These are phyloP conservation scores for Wickerhamomyces xylosicus DNA, from an alignment of 805 yeast genomes.

Conservation along the genomic window DNA sequence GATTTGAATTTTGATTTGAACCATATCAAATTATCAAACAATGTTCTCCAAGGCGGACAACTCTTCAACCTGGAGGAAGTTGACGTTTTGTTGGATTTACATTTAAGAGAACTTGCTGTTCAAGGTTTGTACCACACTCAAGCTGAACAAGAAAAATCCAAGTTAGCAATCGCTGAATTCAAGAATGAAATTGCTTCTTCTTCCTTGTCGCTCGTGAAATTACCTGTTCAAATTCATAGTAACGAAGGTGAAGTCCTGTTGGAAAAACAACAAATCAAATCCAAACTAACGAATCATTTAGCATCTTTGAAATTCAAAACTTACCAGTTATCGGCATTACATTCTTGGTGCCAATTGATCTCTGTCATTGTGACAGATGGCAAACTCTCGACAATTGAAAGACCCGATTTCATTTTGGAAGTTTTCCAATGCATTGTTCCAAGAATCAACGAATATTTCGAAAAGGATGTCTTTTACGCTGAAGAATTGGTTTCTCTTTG, in stretches of 20 bases:
- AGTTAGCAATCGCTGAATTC: conserved; percentile 6
- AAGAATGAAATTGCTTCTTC: conserved; percentile 11
- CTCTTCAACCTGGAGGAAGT: conserved; percentile 34
- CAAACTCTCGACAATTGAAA: conserved; percentile 29
- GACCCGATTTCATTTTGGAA: conserved; percentile 60
- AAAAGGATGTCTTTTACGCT: conserved; percentile 52
- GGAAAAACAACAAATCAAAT: conserved; percentile 19
- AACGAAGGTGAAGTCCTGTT: conserved; percentile 14
- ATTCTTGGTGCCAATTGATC: conserved; percentile 76
- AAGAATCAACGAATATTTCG: conserved; percentile 65
- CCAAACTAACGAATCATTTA: conserved; percentile 33
- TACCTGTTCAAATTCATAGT: conserved; percentile 13
- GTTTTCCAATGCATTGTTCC: conserved; percentile 71
- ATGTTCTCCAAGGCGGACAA: conserved; percentile 17
- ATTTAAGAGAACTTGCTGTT: conserved; percentile 11
- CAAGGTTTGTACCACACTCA: conserved; percentile 14
- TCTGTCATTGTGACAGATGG: conserved; percentile 65
- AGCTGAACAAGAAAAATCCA: conserved; percentile 12
- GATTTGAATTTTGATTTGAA: conserved; percentile 32
- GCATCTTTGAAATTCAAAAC: conserved; percentile 37
- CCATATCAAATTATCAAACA: conserved; percentile 22
- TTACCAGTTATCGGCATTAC: conserved; percentile 52
- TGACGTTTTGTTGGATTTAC: conserved; percentile 24
- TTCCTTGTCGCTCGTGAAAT: conserved; percentile 7
- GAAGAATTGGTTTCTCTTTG: conserved; percentile 70